phyloP scores from a whole-genome alignment of 352 stramenopile species.

The Detonula confervacea region DNA sequence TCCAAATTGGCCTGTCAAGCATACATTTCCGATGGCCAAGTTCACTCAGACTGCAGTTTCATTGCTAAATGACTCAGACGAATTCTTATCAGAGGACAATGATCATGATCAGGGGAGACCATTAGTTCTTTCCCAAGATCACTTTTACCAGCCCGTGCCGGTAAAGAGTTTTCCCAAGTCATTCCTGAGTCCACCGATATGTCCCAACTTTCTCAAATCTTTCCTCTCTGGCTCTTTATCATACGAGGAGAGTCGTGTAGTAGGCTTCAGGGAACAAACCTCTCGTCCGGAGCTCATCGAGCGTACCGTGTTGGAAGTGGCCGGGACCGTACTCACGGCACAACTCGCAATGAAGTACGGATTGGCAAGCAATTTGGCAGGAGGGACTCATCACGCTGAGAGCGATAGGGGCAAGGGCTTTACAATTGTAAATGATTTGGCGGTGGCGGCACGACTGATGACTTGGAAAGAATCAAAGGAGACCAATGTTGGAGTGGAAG shows the following conservation, averaged over 20 bases:
- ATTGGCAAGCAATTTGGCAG: constrained; percentile 83
- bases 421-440: constrained; percentile 87
- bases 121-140: constrained; percentile 46
- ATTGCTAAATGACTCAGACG: constrained; percentile 47
- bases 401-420: constrained; percentile 71
- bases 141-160: constrained; percentile 64
- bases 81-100: constrained; percentile 10
- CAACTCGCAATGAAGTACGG: constrained; percentile 82
- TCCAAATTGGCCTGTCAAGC: constrained; percentile 70
- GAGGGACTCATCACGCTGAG: constrained; percentile 85
- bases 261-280: constrained; percentile 79
- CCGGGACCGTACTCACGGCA: constrained; percentile 77
- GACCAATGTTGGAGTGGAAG: neutral
- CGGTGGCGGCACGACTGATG: constrained; percentile 60
- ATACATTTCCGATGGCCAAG: constrained; percentile 87
- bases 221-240: constrained; percentile 64
- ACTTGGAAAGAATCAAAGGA: constrained; percentile 45
- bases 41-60: constrained; percentile 70
- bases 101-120: constrained; percentile 24
- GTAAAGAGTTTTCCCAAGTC: constrained; percentile 35
- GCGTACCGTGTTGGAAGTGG: constrained; percentile 83
- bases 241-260: constrained; percentile 57
- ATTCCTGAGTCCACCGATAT: constrained; percentile 48
- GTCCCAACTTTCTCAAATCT: constrained; percentile 51
- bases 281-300: constrained; percentile 71